phyloP scores from a whole-genome alignment of 495 filamentous ascomycete species.

The Xanthoparmelia taractica region DNA sequence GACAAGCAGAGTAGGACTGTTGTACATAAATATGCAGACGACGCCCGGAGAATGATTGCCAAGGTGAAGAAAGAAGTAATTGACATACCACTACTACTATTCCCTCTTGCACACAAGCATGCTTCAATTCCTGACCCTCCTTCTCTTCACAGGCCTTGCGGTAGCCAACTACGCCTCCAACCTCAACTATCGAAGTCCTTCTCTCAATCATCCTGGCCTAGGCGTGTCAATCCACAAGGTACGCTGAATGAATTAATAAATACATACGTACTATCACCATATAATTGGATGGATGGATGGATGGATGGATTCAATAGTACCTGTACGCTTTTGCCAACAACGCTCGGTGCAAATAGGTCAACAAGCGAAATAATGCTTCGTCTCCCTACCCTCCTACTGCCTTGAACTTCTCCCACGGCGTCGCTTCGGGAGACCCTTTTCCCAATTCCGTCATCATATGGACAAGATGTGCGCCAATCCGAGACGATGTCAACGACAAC shows the following conservation, averaged over 20 bases:
- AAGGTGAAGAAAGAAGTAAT: too few relatives aligned
- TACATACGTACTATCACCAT: too few relatives aligned
- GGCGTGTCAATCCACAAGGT: conserved; percentile 47
- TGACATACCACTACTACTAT: too few relatives aligned
- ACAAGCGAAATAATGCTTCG: conserved; percentile 36
- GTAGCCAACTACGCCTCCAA: conserved; percentile 34
- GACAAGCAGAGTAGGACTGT: too few relatives aligned
- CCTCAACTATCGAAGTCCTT: conserved; percentile 53
- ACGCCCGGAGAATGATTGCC: too few relatives aligned
- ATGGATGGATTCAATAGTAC: conserved; percentile 27
- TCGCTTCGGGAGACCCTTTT: conserved; percentile 50
- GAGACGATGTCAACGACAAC: conserved; percentile 49
- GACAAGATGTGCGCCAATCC: conserved; percentile 52
- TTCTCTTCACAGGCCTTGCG: conserved; percentile 16
- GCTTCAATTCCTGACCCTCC: conserved; percentile 17
- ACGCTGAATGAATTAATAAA: too few relatives aligned
- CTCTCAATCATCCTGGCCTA: conserved; percentile 49
- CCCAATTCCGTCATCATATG: conserved; percentile 57
- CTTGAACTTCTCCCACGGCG: conserved; percentile 47
- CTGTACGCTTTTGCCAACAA: conserved; percentile 23
- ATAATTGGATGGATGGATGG: too few relatives aligned
- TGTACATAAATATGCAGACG: too few relatives aligned
- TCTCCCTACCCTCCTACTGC: conserved; percentile 36
- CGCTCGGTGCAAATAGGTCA: conserved; percentile 23
- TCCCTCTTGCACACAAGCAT: conserved; percentile 9